Conservation (phyloP, 2,329 filamentous ascomycete species). For the Botrytis pseudocinerea region DNA sequence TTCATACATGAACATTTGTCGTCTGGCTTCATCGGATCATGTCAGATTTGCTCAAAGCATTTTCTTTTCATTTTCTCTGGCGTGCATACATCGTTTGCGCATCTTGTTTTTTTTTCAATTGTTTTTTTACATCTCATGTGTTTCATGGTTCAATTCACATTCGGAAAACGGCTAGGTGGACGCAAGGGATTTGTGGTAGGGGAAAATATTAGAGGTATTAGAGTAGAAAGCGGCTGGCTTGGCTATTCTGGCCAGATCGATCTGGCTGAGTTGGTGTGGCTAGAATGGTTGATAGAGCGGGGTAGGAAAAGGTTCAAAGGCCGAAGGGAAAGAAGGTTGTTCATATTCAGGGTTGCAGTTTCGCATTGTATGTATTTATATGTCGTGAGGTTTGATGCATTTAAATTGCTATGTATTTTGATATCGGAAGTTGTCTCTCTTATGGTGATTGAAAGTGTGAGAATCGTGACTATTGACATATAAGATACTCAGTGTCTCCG, state of each 20-base stretch:
- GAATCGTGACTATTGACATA: background rate
- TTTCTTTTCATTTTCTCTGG: background rate
- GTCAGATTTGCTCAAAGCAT: background rate
- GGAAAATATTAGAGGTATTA: background rate
- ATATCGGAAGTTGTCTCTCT: background rate
- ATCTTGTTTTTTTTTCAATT: background rate
- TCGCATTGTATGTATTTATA: conserved; percentile 23
- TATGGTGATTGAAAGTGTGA: too few species aligned
- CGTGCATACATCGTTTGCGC: conserved; percentile 11
- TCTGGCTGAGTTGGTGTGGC: background rate
- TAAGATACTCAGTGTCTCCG: too few species aligned
- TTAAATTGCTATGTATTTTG: conserved; percentile 21
- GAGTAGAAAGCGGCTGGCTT: background rate
- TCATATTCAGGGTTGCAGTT: conserved; percentile 3
- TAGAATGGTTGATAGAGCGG: background rate
- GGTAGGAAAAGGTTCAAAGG: background rate
- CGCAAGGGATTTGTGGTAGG: background rate
- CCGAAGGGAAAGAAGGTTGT: background rate
- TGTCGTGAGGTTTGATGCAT: conserved; percentile 12
- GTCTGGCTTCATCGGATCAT: background rate
- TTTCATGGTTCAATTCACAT: background rate
- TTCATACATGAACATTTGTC: background rate
- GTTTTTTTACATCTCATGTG: background rate
- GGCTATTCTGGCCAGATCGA: background rate
- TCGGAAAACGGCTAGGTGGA: background rate